Conservation (phyloP, 768 basidiomycete species). For the Leucosporidium yakuticum region DNA sequence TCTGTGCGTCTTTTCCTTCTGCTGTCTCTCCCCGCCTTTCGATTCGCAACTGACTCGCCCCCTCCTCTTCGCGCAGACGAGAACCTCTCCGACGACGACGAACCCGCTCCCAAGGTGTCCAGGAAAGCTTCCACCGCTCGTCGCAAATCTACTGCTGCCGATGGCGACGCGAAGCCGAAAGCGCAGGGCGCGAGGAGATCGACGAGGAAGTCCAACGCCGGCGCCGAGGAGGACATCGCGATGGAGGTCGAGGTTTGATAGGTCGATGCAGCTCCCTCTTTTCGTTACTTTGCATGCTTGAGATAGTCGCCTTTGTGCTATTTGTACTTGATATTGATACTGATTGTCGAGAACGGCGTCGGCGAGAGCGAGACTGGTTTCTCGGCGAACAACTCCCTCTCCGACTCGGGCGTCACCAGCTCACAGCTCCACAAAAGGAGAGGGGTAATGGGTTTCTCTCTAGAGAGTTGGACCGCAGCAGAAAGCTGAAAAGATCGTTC, state of each 20-base stretch:
- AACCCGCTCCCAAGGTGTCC: neutral
- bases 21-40: neutral
- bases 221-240: neutral
- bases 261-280: too few species aligned
- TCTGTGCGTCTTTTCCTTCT: slow-evolving; percentile 8
- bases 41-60: neutral
- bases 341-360: too few species aligned
- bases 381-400: too few species aligned
- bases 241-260: neutral
- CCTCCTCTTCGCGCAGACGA: neutral
- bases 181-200: neutral
- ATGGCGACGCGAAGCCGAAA: neutral
- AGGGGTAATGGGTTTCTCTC: too few species aligned
- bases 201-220: neutral
- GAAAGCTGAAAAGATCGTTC: too few species aligned
- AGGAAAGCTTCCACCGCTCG: neutral
- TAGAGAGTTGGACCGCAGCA: too few species aligned
- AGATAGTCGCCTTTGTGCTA: too few species aligned
- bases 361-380: too few species aligned
- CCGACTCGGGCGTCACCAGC: too few species aligned
- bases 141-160: neutral
- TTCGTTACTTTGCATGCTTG: too few species aligned
- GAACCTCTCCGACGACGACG: neutral
- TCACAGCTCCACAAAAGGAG: too few species aligned
- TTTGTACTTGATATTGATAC: too few species aligned